Percentiles rank a stretch among this genome's conserved stretches.
Evolutionary conservation across 2,329 filamentous ascomycete genomes (phyloP).

Genomic region (Penicillium sp.): DNA sequence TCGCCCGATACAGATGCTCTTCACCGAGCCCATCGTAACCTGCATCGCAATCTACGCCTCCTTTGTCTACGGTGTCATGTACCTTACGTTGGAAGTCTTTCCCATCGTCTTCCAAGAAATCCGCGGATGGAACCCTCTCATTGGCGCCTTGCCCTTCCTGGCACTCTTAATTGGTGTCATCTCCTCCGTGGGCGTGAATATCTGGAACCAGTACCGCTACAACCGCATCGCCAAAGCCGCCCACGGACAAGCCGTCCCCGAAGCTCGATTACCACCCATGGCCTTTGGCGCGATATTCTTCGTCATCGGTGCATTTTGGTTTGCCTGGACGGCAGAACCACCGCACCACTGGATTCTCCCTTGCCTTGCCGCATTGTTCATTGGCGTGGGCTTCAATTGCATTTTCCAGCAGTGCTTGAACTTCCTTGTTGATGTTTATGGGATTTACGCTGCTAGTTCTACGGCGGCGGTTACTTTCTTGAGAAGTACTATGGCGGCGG

Average conservation of each 20-base stretch:
- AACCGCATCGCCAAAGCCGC: slow-evolving; percentile 31
- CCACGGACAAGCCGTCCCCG: slow-evolving; percentile 37
- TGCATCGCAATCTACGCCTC: slow-evolving; percentile 49
- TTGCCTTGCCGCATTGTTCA: slow-evolving; percentile 32
- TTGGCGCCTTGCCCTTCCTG: slow-evolving; percentile 47
- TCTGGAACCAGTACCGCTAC: slow-evolving; percentile 46
- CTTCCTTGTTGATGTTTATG: slow-evolving; percentile 47
- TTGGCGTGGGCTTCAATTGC: slow-evolving; percentile 50
- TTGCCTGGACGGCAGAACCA: slow-evolving; percentile 44
- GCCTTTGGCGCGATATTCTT: slow-evolving; percentile 48
- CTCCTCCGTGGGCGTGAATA: slow-evolving; percentile 43
- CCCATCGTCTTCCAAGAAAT: slow-evolving; percentile 50
- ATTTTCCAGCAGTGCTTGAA: slow-evolving; percentile 53
- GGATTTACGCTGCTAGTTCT: slow-evolving; percentile 45
- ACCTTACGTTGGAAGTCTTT: slow-evolving; percentile 51
- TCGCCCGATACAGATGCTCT: slow-evolving; percentile 48
- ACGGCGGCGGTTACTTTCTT: slow-evolving; percentile 49
- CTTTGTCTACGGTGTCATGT: slow-evolving; percentile 51
- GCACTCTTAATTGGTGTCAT: slow-evolving; percentile 48
- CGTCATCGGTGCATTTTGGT: slow-evolving; percentile 47
- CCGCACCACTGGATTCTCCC: slow-evolving; percentile 17
- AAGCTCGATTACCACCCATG: slow-evolving; percentile 50
- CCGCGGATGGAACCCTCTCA: slow-evolving; percentile 40
- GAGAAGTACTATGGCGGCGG: slow-evolving; percentile 43
- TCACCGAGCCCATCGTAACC: slow-evolving; percentile 52